Percentiles rank a stretch among this genome's conserved stretches.
Evolutionary conservation across 257 asterid species (phyloP).

Genomic region (Echium plantagineum): DNA sequence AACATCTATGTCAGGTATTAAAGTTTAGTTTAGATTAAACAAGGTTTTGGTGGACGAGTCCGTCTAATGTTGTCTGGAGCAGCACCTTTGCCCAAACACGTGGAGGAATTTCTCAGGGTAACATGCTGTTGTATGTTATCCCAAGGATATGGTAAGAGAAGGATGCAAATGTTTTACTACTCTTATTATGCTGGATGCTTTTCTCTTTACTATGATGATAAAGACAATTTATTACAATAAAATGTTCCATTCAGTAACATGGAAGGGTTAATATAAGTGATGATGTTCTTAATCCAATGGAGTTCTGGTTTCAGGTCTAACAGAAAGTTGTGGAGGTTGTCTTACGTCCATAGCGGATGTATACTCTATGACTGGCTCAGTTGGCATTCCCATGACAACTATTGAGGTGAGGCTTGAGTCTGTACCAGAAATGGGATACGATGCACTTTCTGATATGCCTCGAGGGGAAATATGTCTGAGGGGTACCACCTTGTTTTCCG

Average conservation of each 20-base stretch:
- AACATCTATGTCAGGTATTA: not conserved
- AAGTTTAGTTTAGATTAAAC: constrained; percentile 41
- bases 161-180: not conserved
- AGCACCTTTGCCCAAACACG: constrained; percentile 78
- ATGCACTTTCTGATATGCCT: constrained; percentile 57
- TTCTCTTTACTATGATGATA: too few species aligned
- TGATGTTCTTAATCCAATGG: constrained; percentile 1
- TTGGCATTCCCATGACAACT: constrained; percentile 81
- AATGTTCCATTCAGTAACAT: not conserved
- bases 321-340: constrained; percentile 78
- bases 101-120: constrained; percentile 86
- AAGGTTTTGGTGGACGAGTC: constrained; percentile 87
- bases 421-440: constrained; percentile 89
- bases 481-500: constrained; percentile 73
- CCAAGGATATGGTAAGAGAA: constrained; percentile 73
- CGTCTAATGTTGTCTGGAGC: constrained; percentile 90
- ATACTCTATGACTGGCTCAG: constrained; percentile 71
- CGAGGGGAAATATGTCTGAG: constrained; percentile 86
- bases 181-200: too few species aligned
- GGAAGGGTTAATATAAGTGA: not conserved
- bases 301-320: constrained; percentile 46
- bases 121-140: constrained; percentile 71
- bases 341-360: constrained; percentile 69
- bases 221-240: too few species aligned
- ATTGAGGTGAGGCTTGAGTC: constrained; percentile 89